Conservation (phyloP, 495 filamentous ascomycete species). For the Penicillium samsonianum region DNA sequence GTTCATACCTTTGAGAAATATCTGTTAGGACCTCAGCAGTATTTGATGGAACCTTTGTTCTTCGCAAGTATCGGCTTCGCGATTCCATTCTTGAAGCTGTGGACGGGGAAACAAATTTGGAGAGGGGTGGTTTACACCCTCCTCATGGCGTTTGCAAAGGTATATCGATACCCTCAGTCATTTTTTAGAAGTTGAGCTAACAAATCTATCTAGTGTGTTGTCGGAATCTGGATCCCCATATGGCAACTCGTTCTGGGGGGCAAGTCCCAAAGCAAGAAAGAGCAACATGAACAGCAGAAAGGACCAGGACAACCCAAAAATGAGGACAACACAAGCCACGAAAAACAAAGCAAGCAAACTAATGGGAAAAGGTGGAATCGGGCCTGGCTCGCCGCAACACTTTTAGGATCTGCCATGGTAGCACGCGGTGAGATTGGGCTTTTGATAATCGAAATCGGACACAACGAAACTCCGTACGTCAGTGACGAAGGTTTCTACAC, state of each 20-base stretch:
- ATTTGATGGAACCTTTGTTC: slow-evolving; percentile 70
- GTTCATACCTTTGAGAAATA: slow-evolving; percentile 39
- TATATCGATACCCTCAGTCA: slow-evolving; percentile 17
- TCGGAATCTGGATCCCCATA: slow-evolving; percentile 35
- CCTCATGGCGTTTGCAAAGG: slow-evolving; percentile 67
- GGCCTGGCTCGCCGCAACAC: slow-evolving; percentile 50
- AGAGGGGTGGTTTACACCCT: slow-evolving; percentile 65
- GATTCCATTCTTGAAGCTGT: slow-evolving; percentile 69
- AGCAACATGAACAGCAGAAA: neutral
- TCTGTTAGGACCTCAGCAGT: slow-evolving; percentile 39
- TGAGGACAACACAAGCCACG: neutral
- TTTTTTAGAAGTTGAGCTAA: neutral
- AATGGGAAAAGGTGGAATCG: slow-evolving; percentile 11
- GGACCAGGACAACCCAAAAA: neutral
- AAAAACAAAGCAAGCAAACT: neutral
- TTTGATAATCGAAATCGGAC: slow-evolving; percentile 67
- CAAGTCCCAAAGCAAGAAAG: slow-evolving; percentile 6
- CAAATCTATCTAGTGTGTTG: slow-evolving; percentile 24
- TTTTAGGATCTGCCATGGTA: slow-evolving; percentile 65
- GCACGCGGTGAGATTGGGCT: slow-evolving; percentile 78
- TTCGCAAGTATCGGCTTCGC: slow-evolving; percentile 74
- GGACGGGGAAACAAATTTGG: slow-evolving; percentile 63
- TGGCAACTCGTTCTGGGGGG: slow-evolving; percentile 15
- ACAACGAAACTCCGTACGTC: slow-evolving; percentile 40
- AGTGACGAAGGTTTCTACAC: slow-evolving; percentile 56